Base-by-base conservation (phyloP, 2,329 filamentous ascomycete species). In the Fusarium sarcochroum region DNA sequence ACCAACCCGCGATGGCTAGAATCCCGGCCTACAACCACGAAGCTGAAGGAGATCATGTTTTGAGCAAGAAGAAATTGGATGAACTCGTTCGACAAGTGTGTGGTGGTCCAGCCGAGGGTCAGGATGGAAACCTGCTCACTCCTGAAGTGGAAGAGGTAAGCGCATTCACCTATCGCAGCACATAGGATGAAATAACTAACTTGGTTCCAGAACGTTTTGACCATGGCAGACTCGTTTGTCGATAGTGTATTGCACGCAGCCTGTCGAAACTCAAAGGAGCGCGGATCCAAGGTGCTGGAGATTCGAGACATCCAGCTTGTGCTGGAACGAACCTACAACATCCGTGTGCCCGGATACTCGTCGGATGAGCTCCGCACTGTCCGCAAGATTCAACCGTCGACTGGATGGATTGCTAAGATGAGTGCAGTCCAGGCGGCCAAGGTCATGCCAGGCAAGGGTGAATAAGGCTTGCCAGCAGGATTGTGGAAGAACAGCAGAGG, bases 31-130 rank as follows among this genome's bases (percentile, higher is more conserved):
- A 93, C 78, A 92, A 93, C 58, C 90, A 98, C 60, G 95, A 98
- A 77, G 93, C 93, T 30, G 94, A 97, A 76, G 94, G 93, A 25
- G 94, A 98, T 74, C 91, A 94, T 42, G 92, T 99, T 2, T 84
- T 99, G n/a, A 97, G 92, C 82, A 98, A 98, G 87, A 97, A 97
- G 83, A 98, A 97, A 82, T 86, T 99, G 40, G 94, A 99, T 76
- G 95, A 98, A 77, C 86, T 99, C 37, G 94, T 98, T 10, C 89
- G 94, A 50, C 95, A 98, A 80, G 94, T 98, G 61, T 97, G 93
- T 35, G 94, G 94, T 54, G 91, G 91, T 11, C 90, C 89, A 25
- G 87, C 89, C 1, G 91, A 93, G 65, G 85, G 87, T n/a, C 86
- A 89, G 47, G 91, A 93, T 68, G 90, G 89, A 63, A 93, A 95